These are phyloP conservation scores for Magnusiomyces suaveolens DNA, from an alignment of 1,139 yeast genomes.

Conservation along the genomic window DNA sequence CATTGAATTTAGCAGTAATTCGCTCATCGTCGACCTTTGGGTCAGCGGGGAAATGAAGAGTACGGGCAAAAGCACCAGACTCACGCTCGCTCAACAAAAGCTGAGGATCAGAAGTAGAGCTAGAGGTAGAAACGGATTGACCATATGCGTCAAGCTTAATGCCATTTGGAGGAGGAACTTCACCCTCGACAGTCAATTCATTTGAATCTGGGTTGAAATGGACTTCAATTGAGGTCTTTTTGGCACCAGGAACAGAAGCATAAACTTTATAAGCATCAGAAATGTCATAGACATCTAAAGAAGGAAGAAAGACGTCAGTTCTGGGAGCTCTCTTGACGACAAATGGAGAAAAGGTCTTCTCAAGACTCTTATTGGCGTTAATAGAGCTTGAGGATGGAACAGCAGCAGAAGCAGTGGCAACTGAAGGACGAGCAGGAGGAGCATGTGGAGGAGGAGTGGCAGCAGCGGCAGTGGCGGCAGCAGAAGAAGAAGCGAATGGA, in stretches of 20 bases:
- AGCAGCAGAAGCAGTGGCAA: conserved; percentile 31
- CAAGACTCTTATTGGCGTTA: not conserved
- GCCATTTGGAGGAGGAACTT: conserved; percentile 22
- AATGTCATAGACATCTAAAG: conserved; percentile 44
- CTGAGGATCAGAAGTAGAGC: not conserved
- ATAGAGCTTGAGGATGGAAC: not conserved
- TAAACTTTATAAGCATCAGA: conserved; percentile 38
- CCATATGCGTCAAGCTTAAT: conserved; percentile 7
- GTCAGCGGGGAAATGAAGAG: conserved; percentile 43
- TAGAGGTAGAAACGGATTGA: not conserved
- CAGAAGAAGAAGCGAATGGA: not conserved
- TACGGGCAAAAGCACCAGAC: conserved; percentile 38
- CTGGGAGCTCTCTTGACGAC: not conserved
- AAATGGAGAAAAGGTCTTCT: not conserved
- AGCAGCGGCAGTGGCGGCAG: not conserved
- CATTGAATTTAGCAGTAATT: conserved; percentile 42
- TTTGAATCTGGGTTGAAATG: conserved; percentile 47
- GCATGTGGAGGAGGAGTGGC: conserved; percentile 67
- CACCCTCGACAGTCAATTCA: conserved; percentile 40
- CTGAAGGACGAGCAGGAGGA: conserved; percentile 72
- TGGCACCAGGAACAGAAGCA: conserved; percentile 47
- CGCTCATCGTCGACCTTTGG: conserved; percentile 44
- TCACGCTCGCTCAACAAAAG: conserved; percentile 8
- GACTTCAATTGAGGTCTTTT: conserved; percentile 41
- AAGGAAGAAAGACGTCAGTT: conserved; percentile 30